Conservation (phyloP, 2,329 filamentous ascomycete species). For the Plenodomus tracheiphilus region DNA sequence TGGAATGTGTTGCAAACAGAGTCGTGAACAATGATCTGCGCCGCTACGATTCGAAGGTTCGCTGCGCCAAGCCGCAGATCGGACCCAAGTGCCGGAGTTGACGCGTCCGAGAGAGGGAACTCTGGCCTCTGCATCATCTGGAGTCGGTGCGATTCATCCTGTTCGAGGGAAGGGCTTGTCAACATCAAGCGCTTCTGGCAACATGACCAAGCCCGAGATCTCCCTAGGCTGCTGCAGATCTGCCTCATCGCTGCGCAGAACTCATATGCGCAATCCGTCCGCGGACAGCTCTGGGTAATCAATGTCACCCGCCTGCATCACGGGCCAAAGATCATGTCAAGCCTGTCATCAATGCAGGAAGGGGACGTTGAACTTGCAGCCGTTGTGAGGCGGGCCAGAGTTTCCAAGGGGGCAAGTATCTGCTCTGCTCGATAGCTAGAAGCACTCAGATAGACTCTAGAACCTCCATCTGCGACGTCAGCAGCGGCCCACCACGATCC, state of each 20-base stretch:
- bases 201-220: constrained; percentile 9
- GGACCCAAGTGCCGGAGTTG: constrained; percentile 1
- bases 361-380: neutral
- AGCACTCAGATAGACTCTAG: too few relatives aligned
- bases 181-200: constrained; percentile 6
- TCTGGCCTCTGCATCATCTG: constrained; percentile 3
- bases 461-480: too few relatives aligned
- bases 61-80: constrained; percentile 10
- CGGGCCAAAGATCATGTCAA: neutral
- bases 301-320: neutral
- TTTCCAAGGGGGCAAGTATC: neutral
- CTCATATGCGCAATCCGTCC: neutral
- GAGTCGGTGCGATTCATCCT: constrained; percentile 1
- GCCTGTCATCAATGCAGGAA: neutral
- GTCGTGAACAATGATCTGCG: constrained; percentile 9
- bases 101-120: constrained; percentile 6
- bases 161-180: constrained; percentile 13
- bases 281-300: neutral
- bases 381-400: neutral
- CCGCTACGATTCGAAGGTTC: constrained; percentile 7
- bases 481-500: too few relatives aligned
- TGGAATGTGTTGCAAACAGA: constrained; percentile 5
- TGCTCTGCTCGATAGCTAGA: too few relatives aligned
- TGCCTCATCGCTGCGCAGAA: constrained; percentile 3
- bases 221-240: constrained; percentile 13